These are phyloP conservation scores for Novakomyces olei DNA, from an alignment of 805 yeast species.

Conservation along the genomic window DNA sequence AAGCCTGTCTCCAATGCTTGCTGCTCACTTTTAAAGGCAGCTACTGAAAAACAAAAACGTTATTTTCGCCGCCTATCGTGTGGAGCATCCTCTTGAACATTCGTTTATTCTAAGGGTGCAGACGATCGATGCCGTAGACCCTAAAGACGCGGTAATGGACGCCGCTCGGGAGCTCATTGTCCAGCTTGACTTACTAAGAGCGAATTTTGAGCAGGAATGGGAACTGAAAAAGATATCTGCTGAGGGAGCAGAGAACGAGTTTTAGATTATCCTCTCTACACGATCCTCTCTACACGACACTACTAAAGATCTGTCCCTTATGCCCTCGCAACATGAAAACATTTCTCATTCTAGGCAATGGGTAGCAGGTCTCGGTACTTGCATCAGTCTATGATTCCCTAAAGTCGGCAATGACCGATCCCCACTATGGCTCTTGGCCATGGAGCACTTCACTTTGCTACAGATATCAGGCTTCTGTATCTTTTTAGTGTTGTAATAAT, in stretches of 20 bases:
- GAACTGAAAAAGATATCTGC: conserved; percentile 45
- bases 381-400: no score
- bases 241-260: conserved; percentile 13
- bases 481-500: no score
- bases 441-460: no score
- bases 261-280: no score
- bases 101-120: conserved; percentile 85
- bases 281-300: no score
- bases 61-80: conserved; percentile 90
- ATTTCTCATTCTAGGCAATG: no score
- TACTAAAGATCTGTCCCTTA: no score
- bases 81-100: conserved; percentile 94
- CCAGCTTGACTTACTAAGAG: conserved; percentile 50
- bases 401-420: no score
- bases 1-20: neutral
- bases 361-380: no score
- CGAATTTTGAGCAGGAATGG: conserved; percentile 80
- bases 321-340: no score
- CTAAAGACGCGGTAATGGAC: conserved; percentile 68
- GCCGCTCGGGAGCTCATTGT: conserved; percentile 72
- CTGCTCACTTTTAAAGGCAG: conserved; percentile 26
- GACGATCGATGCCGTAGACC: conserved; percentile 86
- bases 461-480: no score
- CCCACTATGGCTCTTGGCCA: no score
- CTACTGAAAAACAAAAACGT: conserved; percentile 69